Percentiles rank a stretch among this genome's conserved stretches.
Conservation (phyloP, 192 early-diverging fungal species). For the Entomortierella lignicola region DNA sequence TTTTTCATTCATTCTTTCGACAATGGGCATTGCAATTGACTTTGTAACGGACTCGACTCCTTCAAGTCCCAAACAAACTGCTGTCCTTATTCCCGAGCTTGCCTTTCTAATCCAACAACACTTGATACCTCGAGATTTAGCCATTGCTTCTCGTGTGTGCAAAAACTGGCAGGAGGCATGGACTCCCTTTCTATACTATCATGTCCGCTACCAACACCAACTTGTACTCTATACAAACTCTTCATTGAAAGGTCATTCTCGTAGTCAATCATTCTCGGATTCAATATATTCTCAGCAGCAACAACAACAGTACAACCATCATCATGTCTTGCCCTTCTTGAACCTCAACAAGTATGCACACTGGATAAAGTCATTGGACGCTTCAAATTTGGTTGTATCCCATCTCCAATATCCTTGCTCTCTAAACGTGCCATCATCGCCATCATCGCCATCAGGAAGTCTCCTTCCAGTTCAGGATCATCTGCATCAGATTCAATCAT, state of each 20-base stretch:
- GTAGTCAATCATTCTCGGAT: background rate
- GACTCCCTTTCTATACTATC: conserved; percentile 39
- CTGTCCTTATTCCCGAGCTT: conserved; percentile 46
- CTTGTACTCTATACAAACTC: conserved; percentile 2
- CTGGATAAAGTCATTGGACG: conserved; percentile 34
- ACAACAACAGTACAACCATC: conserved; percentile 5
- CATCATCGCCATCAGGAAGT: background rate
- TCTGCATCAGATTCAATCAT: conserved; percentile 37
- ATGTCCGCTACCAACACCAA: conserved; percentile 23
- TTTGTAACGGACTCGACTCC: background rate
- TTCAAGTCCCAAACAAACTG: conserved; percentile 11
- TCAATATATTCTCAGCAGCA: background rate
- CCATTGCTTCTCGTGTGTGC: conserved; percentile 35
- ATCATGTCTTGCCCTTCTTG: conserved; percentile 14
- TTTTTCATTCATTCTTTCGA: background rate
- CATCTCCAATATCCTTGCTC: background rate
- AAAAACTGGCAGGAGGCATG: conserved; percentile 39
- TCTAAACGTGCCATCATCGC: background rate
- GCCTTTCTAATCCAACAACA: conserved; percentile 38
- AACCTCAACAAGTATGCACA: conserved; percentile 36
- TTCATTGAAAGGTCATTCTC: background rate
- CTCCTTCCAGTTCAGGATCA: conserved; percentile 21
- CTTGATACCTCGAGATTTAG: conserved; percentile 24
- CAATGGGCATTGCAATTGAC: conserved; percentile 26
- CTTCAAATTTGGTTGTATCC: conserved; percentile 30